Percentiles rank a stretch among this genome's conserved stretches.
phyloP scores from a whole-genome alignment of 257 asterid genomes.

The Solanum medicagineum region DNA sequence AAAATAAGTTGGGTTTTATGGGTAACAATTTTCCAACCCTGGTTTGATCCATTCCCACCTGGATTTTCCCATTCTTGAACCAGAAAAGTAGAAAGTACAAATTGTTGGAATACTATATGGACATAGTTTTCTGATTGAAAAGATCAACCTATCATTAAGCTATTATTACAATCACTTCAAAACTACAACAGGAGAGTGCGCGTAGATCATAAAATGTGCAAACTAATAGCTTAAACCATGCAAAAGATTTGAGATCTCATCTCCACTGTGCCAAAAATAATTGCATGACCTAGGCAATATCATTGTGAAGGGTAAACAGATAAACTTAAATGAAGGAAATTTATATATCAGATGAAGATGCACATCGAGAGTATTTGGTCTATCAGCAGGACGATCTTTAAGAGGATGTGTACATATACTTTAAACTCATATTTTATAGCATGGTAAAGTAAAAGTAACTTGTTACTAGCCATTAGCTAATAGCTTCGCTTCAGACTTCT shows the following conservation, averaged over 20 bases:
- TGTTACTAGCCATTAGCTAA: background rate
- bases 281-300: background rate
- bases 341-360: background rate
- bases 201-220: background rate
- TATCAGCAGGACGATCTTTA: background rate
- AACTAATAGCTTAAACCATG: background rate
- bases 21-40: background rate
- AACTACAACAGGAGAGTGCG: background rate
- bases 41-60: slow-evolving; percentile 36
- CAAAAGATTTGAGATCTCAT: background rate
- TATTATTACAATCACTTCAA: background rate
- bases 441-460: background rate
- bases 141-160: background rate
- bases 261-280: background rate
- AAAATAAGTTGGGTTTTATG: no score
- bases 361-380: background rate
- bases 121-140: no score
- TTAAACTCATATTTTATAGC: background rate
- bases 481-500: background rate
- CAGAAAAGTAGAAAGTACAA: slow-evolving; percentile 72
- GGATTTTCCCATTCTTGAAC: slow-evolving; percentile 43
- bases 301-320: background rate
- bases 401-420: background rate
- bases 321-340: background rate
- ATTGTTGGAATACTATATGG: slow-evolving; percentile 12